These are phyloP conservation scores for Eleusine indica DNA, from an alignment of 176 grass and related monocot species.

Conservation along the genomic window DNA sequence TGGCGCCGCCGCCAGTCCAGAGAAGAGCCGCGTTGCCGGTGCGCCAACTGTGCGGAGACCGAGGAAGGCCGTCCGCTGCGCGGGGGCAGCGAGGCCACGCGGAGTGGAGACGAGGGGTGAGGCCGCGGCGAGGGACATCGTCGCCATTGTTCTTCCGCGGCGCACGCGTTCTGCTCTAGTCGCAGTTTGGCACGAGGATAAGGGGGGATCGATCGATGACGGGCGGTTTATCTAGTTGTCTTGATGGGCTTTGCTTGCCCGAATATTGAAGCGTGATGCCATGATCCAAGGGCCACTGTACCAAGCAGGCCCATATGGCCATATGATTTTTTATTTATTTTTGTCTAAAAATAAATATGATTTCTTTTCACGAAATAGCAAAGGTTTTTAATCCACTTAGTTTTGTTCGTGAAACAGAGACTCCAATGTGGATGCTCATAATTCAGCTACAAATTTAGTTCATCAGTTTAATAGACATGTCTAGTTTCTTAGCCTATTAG, in stretches of 20 bases:
- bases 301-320: neutral
- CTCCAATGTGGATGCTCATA: no score
- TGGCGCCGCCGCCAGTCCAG: conserved; percentile 28
- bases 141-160: conserved; percentile 42
- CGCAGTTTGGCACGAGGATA: conserved; percentile 32
- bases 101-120: conserved; percentile 50
- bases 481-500: no score
- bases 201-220: conserved; percentile 1
- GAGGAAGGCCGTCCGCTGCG: conserved; percentile 23
- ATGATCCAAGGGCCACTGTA: neutral
- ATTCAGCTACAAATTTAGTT: no score
- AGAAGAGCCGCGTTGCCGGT: conserved; percentile 29
- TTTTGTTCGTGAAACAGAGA: no score
- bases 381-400: no score
- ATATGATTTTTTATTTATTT: no score
- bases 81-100: conserved; percentile 23
- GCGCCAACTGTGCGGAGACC: conserved; percentile 13
- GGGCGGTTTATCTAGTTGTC: conserved; percentile 35
- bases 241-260: neutral
- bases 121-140: conserved; percentile 48
- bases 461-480: no score
- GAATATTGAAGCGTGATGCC: neutral
- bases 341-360: no score
- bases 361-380: no score
- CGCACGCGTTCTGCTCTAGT: conserved; percentile 26